phyloP scores from a whole-genome alignment of 2,329 filamentous ascomycete species.

The Trichoderma afroharzianum region DNA sequence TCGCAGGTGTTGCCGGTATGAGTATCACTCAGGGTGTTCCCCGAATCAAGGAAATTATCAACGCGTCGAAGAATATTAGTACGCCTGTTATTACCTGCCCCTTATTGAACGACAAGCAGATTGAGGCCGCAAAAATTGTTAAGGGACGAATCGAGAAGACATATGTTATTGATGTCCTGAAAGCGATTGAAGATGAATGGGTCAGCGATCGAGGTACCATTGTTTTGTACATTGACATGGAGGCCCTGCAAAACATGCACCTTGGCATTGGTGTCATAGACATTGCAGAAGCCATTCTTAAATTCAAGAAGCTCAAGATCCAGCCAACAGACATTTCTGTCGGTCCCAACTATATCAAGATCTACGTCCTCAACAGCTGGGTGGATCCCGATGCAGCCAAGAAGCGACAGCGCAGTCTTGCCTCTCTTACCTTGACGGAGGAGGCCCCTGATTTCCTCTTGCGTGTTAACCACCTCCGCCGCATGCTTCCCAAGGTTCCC shows the following conservation, averaged over 20 bases:
- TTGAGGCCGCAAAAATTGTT: slow-evolving; percentile 81
- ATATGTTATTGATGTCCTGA: slow-evolving; percentile 75
- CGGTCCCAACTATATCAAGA: slow-evolving; percentile 61
- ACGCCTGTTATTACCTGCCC: slow-evolving; percentile 91
- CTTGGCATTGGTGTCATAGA: slow-evolving; percentile 72
- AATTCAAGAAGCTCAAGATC: slow-evolving; percentile 79
- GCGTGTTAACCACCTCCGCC: slow-evolving; percentile 80
- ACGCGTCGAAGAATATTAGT: slow-evolving; percentile 89
- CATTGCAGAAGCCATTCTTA: slow-evolving; percentile 72
- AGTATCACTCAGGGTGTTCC: slow-evolving; percentile 98
- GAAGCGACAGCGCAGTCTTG: slow-evolving; percentile 39
- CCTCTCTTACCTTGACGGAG: slow-evolving; percentile 39
- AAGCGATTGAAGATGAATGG: slow-evolving; percentile 85
- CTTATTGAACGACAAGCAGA: slow-evolving; percentile 68
- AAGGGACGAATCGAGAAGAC: slow-evolving; percentile 96
- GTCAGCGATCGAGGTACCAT: slow-evolving; percentile 71
- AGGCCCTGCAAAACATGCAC: slow-evolving; percentile 74
- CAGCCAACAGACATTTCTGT: slow-evolving; percentile 62
- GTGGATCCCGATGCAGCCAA: slow-evolving; percentile 34
- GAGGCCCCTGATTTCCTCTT: slow-evolving; percentile 56
- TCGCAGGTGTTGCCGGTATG: slow-evolving; percentile 98
- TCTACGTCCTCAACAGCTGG: slow-evolving; percentile 58
- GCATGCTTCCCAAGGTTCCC: slow-evolving; percentile 74
- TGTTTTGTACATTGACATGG: slow-evolving; percentile 75
- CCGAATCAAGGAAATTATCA: slow-evolving; percentile 99